Base-by-base conservation (phyloP, 768 basidiomycete species). In the Myochromella boudieri region DNA sequence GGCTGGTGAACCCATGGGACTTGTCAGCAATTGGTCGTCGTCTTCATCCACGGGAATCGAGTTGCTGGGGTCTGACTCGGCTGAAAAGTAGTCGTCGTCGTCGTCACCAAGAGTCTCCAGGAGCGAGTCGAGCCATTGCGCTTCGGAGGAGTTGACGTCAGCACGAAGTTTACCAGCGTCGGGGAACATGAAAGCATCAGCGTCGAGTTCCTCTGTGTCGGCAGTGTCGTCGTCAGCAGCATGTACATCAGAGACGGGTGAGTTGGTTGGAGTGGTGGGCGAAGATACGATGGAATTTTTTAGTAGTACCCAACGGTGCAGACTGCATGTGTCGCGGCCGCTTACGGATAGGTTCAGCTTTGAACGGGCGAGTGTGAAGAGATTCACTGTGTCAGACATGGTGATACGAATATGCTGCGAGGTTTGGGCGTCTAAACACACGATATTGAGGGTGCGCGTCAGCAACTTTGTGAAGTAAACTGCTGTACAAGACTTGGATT, bases 221-320 rank as follows among this genome's bases (percentile, higher is more conserved):
- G 68, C 74, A 42, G 62, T 59, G 40, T 65, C 68, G 51, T 69
- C 72, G 54, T 70, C 67, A 54, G 53, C 56, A 54, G 60, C 46
- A 42, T 55, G 60, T 40, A 54, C 46, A 53, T 64, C 60, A 50
- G 52, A 47, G 20, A 62, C 55, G 45, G 69, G 58, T 44, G 72
- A 37, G 55, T 64, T 64, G 58, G 68, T 51, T 53, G 61, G 52
- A 29, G 60, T 57, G 48, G 74, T 68, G 42, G 77, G 74, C 51
- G 82, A 75, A 56, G 73, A 75, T 55, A 80, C 67, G 52, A 90
- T 76, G 24, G 86, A 89, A 65, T 91, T 92, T 84, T 91, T 91
- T 62, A 91, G 77, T 48, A 92, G 75, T 42, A 92, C 89, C 87
- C 86, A 90, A 62, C 88, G 87, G 61, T 88, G 87, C 70, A 91